Conservation (phyloP, 345 rosid genomes). For the Ceriops decandra region DNA sequence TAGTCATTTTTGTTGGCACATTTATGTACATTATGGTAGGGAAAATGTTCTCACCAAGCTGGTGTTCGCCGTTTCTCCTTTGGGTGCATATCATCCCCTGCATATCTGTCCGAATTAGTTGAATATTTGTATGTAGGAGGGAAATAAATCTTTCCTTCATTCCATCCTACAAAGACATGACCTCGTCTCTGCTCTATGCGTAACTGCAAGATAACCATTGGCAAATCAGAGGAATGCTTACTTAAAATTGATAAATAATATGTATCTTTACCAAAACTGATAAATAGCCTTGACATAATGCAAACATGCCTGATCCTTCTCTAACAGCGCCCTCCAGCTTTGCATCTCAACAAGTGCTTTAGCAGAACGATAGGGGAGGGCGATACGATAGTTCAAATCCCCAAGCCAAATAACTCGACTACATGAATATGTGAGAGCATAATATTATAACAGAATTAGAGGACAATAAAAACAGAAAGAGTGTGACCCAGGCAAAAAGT, state of each 20-base stretch:
- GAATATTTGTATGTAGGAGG: constrained; percentile 99
- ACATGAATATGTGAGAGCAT: constrained; percentile 15
- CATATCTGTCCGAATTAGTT: constrained; percentile 91
- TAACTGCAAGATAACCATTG: constrained; percentile 45
- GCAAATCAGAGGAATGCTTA: constrained; percentile 21
- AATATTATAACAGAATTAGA: not conserved
- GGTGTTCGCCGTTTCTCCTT: constrained; percentile 98
- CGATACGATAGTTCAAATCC: constrained; percentile 93
- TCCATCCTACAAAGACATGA: constrained; percentile 85
- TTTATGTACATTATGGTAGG: not conserved
- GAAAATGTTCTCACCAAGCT: constrained; percentile 64
- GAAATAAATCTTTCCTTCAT: constrained; percentile 92
- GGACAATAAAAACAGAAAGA: not conserved
- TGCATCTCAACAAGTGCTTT: constrained; percentile 99
- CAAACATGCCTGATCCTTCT: constrained; percentile 81
- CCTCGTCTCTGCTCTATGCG: constrained; percentile 87
- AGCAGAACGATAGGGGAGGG: constrained; percentile 88
- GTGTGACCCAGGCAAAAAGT: not conserved
- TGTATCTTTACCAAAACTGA: too few species aligned
- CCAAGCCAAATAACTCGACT: constrained; percentile 99
- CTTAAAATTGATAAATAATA: not conserved
- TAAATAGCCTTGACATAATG: not conserved
- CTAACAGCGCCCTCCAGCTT: constrained; percentile 91
- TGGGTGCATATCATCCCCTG: constrained; percentile 86
- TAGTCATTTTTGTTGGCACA: too few species aligned